phyloP scores from a whole-genome alignment of 2,329 filamentous ascomycete genomes.

The Fusarium sp. region DNA sequence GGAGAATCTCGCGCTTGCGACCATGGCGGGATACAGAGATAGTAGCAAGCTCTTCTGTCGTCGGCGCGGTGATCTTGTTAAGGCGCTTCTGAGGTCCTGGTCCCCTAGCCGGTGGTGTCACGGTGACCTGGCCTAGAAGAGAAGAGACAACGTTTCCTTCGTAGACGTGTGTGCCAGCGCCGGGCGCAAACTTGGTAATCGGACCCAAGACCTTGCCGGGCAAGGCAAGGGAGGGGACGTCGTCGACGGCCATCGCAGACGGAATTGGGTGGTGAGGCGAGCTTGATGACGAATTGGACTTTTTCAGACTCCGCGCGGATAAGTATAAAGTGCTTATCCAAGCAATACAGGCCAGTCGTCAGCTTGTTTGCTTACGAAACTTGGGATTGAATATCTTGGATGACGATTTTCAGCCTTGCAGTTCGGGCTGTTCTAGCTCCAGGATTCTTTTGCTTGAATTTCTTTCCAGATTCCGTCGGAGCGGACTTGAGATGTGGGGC shows the following conservation, averaged over 20 bases:
- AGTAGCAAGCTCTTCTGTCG: constrained; percentile 60
- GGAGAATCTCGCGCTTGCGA: constrained; percentile 77
- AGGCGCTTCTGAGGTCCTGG: constrained; percentile 69
- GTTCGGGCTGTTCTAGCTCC: constrained; percentile 1
- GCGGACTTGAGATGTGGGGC: constrained; percentile 30
- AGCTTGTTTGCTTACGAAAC: constrained; percentile 11
- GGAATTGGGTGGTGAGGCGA: constrained; percentile 29
- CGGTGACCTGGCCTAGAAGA: constrained; percentile 77
- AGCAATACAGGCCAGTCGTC: constrained; percentile 14
- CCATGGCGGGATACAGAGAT: constrained; percentile 67
- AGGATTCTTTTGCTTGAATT: constrained; percentile 22
- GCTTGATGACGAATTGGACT: constrained; percentile 5
- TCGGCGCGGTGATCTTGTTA: constrained; percentile 66
- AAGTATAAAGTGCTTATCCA: constrained; percentile 19
- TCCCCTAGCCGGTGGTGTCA: constrained; percentile 61
- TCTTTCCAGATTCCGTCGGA: constrained; percentile 31
- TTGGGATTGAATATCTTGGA: constrained; percentile 9
- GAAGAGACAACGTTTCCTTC: constrained; percentile 82
- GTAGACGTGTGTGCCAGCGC: constrained; percentile 86
- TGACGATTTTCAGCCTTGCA: constrained; percentile 38
- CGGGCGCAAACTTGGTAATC: constrained; percentile 74
- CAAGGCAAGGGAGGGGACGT: constrained; percentile 70
- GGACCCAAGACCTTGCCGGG: constrained; percentile 86
- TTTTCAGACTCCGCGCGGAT: constrained; percentile 14
- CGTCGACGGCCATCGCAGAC: constrained; percentile 49